Conservation (phyloP, 306 rosid species). For the Vicia faba region DNA sequence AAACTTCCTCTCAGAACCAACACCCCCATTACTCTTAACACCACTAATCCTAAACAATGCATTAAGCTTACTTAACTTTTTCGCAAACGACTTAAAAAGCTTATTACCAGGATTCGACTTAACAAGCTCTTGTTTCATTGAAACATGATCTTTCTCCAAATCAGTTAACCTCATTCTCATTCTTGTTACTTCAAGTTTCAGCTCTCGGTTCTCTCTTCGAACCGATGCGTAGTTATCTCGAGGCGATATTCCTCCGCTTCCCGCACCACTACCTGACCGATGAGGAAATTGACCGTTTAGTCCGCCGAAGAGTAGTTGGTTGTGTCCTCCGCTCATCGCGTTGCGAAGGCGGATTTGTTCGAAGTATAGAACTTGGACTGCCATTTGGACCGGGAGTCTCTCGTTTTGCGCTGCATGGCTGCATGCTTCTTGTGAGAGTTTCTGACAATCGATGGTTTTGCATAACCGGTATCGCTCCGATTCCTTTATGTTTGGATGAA, state of each 20-base stretch:
- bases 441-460: slow-evolving; percentile 92
- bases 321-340: slow-evolving; percentile 89
- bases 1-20: slow-evolving; percentile 64
- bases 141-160: slow-evolving; percentile 89
- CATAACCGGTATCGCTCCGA: slow-evolving; percentile 79
- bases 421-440: slow-evolving; percentile 92
- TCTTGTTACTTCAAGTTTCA: slow-evolving; percentile 95
- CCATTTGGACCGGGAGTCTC: slow-evolving; percentile 91
- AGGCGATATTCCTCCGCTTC: slow-evolving; percentile 97
- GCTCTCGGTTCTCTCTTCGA: slow-evolving; percentile 90
- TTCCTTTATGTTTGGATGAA: slow-evolving; percentile 94
- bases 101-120: slow-evolving; percentile 77
- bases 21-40: slow-evolving; percentile 53
- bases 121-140: slow-evolving; percentile 95
- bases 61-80: slow-evolving; percentile 74
- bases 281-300: slow-evolving; percentile 81
- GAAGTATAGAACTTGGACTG: slow-evolving; percentile 93
- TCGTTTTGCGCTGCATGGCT: slow-evolving; percentile 99
- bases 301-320: slow-evolving; percentile 77
- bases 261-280: slow-evolving; percentile 95
- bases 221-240: slow-evolving; percentile 97
- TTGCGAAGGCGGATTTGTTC: slow-evolving; percentile 94
- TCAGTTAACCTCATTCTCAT: slow-evolving; percentile 99
- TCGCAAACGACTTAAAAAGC: slow-evolving; percentile 75
- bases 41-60: slow-evolving; percentile 68